Conservation (phyloP, 2,329 filamentous ascomycete species). For the Phialophora chinensis region DNA sequence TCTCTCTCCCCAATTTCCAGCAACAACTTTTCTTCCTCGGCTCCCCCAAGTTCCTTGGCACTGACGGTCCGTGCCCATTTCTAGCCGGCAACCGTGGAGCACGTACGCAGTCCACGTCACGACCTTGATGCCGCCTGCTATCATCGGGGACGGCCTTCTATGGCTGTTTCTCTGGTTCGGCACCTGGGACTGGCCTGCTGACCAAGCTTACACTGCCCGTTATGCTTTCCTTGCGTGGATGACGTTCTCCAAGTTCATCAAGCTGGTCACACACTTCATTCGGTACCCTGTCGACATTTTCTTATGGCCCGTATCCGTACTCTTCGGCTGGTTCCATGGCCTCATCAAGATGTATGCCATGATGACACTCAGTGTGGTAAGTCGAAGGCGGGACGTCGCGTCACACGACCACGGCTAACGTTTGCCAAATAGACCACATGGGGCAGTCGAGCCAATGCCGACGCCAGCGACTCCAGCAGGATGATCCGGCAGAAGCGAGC, state of each 20-base stretch:
- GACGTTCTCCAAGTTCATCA: slow-evolving; percentile 89
- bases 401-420: slow-evolving; percentile 31
- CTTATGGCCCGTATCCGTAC: slow-evolving; percentile 80
- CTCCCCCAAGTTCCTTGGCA: slow-evolving; percentile 27
- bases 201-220: slow-evolving; percentile 62
- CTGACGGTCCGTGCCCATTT: slow-evolving; percentile 23
- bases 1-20: neutral
- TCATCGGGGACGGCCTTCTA: slow-evolving; percentile 76
- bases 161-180: slow-evolving; percentile 73
- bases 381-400: slow-evolving; percentile 43
- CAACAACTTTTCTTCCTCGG: slow-evolving; percentile 22
- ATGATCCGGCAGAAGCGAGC: slow-evolving; percentile 53
- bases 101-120: slow-evolving; percentile 92
- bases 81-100: slow-evolving; percentile 88
- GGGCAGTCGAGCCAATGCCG: slow-evolving; percentile 91
- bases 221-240: slow-evolving; percentile 73
- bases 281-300: slow-evolving; percentile 81
- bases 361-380: slow-evolving; percentile 80
- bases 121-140: slow-evolving; percentile 86
- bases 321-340: slow-evolving; percentile 93
- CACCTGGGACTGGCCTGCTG: slow-evolving; percentile 64
- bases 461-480: slow-evolving; percentile 77
- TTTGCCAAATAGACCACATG: slow-evolving; percentile 75
- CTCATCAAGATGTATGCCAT: slow-evolving; percentile 89
- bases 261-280: slow-evolving; percentile 83